Evolutionary conservation across 2,329 filamentous ascomycete species (phyloP).

Genomic region (Penicillium sp.): DNA sequence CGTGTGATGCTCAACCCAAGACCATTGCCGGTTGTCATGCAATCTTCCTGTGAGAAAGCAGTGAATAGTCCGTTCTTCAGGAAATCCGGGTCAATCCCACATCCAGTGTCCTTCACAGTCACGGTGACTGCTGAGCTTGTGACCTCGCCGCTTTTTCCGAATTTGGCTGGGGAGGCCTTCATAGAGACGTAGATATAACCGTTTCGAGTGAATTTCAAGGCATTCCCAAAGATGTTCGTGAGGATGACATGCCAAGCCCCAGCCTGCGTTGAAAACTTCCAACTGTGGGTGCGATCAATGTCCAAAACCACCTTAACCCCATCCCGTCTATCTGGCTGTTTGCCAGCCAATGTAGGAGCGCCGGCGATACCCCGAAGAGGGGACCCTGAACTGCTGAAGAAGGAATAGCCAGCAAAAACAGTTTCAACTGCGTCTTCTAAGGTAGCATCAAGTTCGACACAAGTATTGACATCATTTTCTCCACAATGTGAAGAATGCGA

Average conservation of each 20-base stretch:
- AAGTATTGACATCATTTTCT: neutral
- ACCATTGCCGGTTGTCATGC: conserved; percentile 55
- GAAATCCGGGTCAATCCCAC: conserved; percentile 27
- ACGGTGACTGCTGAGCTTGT: conserved; percentile 14
- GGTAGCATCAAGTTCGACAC: conserved; percentile 9
- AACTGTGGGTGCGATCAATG: conserved; percentile 5
- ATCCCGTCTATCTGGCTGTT: neutral
- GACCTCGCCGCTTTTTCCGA: neutral
- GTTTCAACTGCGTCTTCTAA: conserved; percentile 14
- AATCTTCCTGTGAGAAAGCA: conserved; percentile 60
- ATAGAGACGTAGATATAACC: conserved; percentile 11
- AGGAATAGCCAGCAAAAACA: conserved; percentile 14
- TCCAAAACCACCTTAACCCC: conserved; percentile 11
- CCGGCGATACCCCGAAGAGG: neutral
- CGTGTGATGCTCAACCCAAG: conserved; percentile 60
- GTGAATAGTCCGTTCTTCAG: conserved; percentile 43
- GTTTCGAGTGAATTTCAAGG: conserved; percentile 13
- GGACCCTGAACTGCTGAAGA: neutral
- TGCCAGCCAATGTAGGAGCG: neutral
- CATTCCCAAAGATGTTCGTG: conserved; percentile 17
- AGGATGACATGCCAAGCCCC: conserved; percentile 14
- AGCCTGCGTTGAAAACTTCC: conserved; percentile 9
- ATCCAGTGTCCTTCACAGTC: conserved; percentile 29
- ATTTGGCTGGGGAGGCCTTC: neutral
- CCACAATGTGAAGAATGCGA: neutral